Evolutionary conservation across 441 rosid genomes (phyloP), one percentile per base, ranked within the genome.

Genomic region (Rhodomyrtus psidioides): DNA sequence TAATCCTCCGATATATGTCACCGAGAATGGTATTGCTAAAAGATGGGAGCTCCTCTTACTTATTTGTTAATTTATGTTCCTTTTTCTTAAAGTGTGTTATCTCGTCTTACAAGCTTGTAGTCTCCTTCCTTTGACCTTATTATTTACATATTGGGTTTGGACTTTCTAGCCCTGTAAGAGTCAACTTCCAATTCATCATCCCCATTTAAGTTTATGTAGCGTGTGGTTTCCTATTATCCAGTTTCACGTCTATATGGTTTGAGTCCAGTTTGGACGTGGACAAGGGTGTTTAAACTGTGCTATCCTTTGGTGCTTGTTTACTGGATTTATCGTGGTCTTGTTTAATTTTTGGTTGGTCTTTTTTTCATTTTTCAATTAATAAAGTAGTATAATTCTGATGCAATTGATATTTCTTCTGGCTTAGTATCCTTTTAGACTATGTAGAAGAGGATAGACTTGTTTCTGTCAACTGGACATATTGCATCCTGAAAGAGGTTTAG

Each of bases 21-120:
- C 96, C 6, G 99, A 97, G 90, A 97, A 94, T 56, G 99, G 98
- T 95, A 94, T 59, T 70, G 15, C 79, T 21, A 21, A 34, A 70
- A 39, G 49, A 70, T 21, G 23, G 79, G 79, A 39, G n/a, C 49
- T 70, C 79, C n/a, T 70, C 79, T 39, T 56, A 24, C 59, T 56
- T 39, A 70, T 21, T 39, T 70, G 79, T 39, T 70, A 39, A 21
- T 39, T 70, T 70, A 21, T 24, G 7, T 70, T 39, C 49, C 79
- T 70, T 70, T 17, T 70, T 42, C 79, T 70, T 21, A 21, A 39
- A 70, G 2, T 10, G 49, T 39, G n/a, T 70, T 34, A 39, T 39
- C 49, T 26, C 49, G 39, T 70, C 79, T 34, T 39, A 39, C 79
- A 70, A 21, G 49, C 49, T 21, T 70, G 16, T 70, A 70, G 49